Evolutionary conservation across 2,329 filamentous ascomycete genomes (phyloP).

Genomic region (Aurifilum marmelostoma): DNA sequence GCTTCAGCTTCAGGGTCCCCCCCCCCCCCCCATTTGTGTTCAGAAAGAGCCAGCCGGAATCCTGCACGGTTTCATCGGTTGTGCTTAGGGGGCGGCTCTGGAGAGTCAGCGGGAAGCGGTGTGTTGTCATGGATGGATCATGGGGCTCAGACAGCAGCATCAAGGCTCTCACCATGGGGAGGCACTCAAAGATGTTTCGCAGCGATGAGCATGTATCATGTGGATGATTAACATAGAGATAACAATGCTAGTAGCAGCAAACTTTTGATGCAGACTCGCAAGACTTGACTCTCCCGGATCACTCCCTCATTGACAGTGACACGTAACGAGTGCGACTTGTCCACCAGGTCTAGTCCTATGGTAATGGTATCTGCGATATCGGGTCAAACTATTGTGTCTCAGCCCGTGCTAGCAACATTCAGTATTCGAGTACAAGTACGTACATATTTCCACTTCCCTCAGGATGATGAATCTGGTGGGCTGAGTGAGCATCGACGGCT

Average conservation of each 20-base stretch:
- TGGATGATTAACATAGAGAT: conserved; percentile 22
- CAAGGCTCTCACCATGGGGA: conserved; percentile 7
- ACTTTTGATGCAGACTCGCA: conserved; percentile 4
- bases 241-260: conserved; percentile 22
- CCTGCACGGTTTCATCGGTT: conserved; percentile 3
- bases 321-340: neutral
- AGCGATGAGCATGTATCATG: conserved; percentile 15
- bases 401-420: neutral
- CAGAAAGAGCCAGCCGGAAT: neutral
- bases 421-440: neutral
- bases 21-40: neutral
- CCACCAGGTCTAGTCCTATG: neutral
- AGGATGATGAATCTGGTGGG: neutral
- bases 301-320: neutral
- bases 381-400: neutral
- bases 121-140: neutral
- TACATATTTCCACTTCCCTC: neutral
- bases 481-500: conserved; percentile 1
- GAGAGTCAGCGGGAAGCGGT: neutral
- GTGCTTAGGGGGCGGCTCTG: neutral
- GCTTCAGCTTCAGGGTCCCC: neutral
- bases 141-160: conserved; percentile 13
- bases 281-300: neutral
- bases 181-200: neutral
- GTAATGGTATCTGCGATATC: neutral